Base-by-base conservation (phyloP, 2,329 filamentous ascomycete genomes). In the Fusarium newnesense region DNA sequence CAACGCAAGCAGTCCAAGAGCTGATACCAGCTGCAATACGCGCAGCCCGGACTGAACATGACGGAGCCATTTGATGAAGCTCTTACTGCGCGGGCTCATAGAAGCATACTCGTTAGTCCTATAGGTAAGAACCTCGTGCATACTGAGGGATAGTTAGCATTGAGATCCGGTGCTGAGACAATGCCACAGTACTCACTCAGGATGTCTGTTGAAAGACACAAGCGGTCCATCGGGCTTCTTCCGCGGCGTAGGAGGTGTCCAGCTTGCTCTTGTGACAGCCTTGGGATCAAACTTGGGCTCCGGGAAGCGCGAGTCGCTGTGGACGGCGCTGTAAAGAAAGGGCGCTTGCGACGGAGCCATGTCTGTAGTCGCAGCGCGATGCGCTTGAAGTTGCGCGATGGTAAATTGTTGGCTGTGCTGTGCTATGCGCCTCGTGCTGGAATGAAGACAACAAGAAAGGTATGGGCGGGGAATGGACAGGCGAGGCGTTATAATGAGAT, bases 161-260 rank as follows among this genome's bases (percentile, higher is more conserved):
- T 52, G 24, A 9, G 24, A 26, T 30, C 16, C 37, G 49, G 30
- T 26, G 52, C 44, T 53, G 34, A 37, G 37, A 52, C 13, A 21
- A 44, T 39, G 46, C 12, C 34, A 30, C 26, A 30, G 30, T 24
- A 84, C 90, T 79, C 87, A 94, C 92, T 98, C 95, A 4, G 95
- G 95, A 81, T 97, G 95, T 65, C 89, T 88, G 81, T 97, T 96
- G 86, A 97, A 93, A 67, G 92, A 89, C 71, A 98, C 84, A 72
- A 97, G 84, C 18, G 94, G 95, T 0, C 94, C 95, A 60, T 93
- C 87, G 49, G 87, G 88, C 86, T 93, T 92, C 46, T 89, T 87
- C 78, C 87, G 91, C 32, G 83, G 85, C 44, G 89, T 85, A 60
- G 89, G 89, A 18, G 90, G 88, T 78, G 90, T 85, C 85, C 90